Percentiles rank a stretch among this genome's conserved stretches.
Evolutionary conservation across 2,329 filamentous ascomycete species (phyloP).

Genomic region (Cordyceps fumosorosea): DNA sequence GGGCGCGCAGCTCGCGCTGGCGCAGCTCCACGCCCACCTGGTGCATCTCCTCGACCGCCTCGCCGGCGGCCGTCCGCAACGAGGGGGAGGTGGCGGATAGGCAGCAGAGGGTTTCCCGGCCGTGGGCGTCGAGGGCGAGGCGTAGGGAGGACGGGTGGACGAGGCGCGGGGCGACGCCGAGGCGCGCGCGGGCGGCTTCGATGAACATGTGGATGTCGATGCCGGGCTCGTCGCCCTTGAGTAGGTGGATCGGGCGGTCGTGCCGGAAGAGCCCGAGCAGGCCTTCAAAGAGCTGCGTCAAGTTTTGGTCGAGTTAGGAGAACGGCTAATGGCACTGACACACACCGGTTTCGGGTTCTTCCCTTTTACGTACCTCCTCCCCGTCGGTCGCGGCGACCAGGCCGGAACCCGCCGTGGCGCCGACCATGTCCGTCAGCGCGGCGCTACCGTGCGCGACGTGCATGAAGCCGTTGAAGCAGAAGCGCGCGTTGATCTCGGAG

Average conservation of each 20-base stretch:
- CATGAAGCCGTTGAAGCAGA: conserved; percentile 33
- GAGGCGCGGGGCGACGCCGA: conserved; percentile 26
- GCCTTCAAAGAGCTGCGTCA: conserved; percentile 26
- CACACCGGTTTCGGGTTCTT: too few species aligned
- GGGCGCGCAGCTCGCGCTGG: conserved; percentile 17
- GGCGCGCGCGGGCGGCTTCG: conserved; percentile 21
- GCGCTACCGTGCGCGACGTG: conserved; percentile 25
- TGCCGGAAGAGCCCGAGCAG: conserved; percentile 26
- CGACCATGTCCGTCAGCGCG: conserved; percentile 19
- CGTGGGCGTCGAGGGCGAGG: conserved; percentile 22
- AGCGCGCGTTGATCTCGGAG: conserved; percentile 36
- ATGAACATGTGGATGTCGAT: conserved; percentile 35
- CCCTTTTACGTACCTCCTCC: conserved; percentile 16
- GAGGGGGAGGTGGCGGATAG: neutral
- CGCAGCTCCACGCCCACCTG: conserved; percentile 34
- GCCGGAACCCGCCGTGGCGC: conserved; percentile 1
- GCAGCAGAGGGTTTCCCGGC: conserved; percentile 25
- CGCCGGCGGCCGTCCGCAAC: conserved; percentile 19
- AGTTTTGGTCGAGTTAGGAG: too few species aligned
- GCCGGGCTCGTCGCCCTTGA: conserved; percentile 31
- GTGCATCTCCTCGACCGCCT: conserved; percentile 26
- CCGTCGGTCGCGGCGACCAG: conserved; percentile 22
- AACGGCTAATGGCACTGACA: too few species aligned
- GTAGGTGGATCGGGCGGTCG: conserved; percentile 26
- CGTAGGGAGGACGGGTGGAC: conserved; percentile 28